Evolutionary conservation across 129 eudicot species (phyloP), one percentile per base, ranked within the genome.

Genomic region (Artemisia tridentata): DNA sequence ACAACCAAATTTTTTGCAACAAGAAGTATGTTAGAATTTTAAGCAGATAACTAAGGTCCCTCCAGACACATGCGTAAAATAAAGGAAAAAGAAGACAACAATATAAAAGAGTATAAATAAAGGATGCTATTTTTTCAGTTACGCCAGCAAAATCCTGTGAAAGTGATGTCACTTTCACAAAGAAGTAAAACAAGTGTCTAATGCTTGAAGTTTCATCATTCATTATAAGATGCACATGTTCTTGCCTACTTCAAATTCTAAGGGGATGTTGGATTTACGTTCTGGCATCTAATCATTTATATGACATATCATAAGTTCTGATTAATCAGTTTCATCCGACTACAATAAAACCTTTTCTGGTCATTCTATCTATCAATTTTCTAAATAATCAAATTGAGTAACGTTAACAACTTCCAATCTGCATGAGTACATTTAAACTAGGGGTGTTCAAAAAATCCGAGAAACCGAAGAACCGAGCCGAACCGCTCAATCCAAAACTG

Each of bases 131-230:
- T 45, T 65, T 65, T 64, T 64, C 29, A 1, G 70, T 65, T 65
- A 46, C 11, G 11, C 51, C 48, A 31, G 20, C 70, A 65, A 16
- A 41, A 12, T 65, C 52, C 27, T 64, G 29, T 17, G 31, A 17
- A 11, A 31, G 17, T 11, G 72, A 67, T 47, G 71, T 67, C 55
- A 65, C 8, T 64, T 56, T 65, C 54, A 53, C 70, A 65, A 65
- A 46, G 38, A 65, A 65, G 55, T 43, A 45, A 17, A n/a, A n/a
- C 16, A 65, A 20, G 18, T 45, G 41, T 16, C 23, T 15, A n/a
- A 63, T 13, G n/a, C 68, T 49, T 38, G 51, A 63, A 63, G 10
- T 63, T 66, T 38, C 19, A 7, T 47, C 41, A 47, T 43, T 48
- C 7, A 23, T 23, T 12, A 67, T 67, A 20, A 67, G 21, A 29